Evolutionary conservation across 257 asterid species (phyloP), one percentile per base, ranked within the genome.

Genomic region (Solanum paucissectum): DNA sequence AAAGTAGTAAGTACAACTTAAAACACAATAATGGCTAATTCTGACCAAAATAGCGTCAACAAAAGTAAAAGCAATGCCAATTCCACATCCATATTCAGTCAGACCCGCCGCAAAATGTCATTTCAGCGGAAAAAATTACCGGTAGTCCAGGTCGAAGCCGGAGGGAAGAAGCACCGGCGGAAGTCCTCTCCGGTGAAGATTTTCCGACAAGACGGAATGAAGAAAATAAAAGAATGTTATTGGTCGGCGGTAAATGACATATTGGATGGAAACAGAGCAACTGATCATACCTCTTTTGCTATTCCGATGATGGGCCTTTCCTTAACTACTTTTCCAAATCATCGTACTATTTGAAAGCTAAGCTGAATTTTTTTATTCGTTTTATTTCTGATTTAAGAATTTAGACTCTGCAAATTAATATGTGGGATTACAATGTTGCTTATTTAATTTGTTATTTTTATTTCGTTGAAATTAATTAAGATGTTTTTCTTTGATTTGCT

Each of bases 301-400:
- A 83, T 94, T 74, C 98, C 99, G 0, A 96, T 93, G 4, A 89
- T 95, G 97, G 96, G 97, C 4, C 88, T 95, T 5, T 69, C 94
- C 7, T 90, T 95, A 66, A 87, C 58, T 55, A 71, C 83, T 12
- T 86, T 88, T 71, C 92, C 93, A 12, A 60, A 68, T 68, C 23
- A 0, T 12, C 20, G 74, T 12, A 0, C 21, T 68, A 25, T 12
- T 25, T 68, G 74, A 68, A 68, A 68, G 21, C 20, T 27, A 23
- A 60, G 13, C 18, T 46, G 58, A 46, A 46, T 12, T 10, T 9
- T 40, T 40, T 20, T 21, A 20, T 21, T 21, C 5, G 12, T 3
- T 60, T 8, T 21, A 3, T 21, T 60, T 21, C 12, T 21, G 12
- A 9, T 60, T 60, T 23, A 58, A 58, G 6, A 58, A 9, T 8